phyloP scores from a whole-genome alignment of 139 green algal genomes.

The Chlamydomonas asymmetrica region DNA sequence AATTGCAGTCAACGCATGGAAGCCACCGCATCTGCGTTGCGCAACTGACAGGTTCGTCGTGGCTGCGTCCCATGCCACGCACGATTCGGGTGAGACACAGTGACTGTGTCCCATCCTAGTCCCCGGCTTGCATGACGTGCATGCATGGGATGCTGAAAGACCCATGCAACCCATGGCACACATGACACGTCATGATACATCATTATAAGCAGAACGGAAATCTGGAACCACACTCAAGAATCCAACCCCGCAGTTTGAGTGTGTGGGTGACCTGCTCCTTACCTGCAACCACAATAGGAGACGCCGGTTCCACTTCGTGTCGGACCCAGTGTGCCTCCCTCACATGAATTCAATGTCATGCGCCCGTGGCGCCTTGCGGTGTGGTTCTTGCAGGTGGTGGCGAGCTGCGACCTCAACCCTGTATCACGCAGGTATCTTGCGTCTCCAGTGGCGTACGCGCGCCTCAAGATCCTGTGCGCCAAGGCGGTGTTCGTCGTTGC shows the following conservation, averaged over 20 bases:
- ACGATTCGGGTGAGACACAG: background rate
- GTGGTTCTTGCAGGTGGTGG: conserved; percentile 17
- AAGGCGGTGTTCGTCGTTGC: conserved; percentile 13
- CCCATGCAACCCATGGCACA: no score
- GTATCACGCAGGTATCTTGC: conserved; percentile 14
- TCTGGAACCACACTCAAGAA: background rate
- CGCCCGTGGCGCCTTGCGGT: no score
- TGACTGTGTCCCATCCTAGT: background rate
- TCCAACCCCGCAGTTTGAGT: background rate
- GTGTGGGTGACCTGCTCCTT: background rate
- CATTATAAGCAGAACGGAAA: background rate
- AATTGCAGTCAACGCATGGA: background rate
- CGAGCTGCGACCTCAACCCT: conserved; percentile 30
- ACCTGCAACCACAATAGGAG: background rate
- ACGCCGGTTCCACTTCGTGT: background rate
- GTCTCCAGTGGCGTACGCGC: conserved; percentile 14
- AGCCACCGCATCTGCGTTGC: no score
- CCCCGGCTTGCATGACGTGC: background rate
- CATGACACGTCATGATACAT: no score
- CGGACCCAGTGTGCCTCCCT: background rate
- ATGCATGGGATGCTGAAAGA: background rate
- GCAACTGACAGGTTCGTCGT: no score
- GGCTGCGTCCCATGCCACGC: background rate
- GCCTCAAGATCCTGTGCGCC: conserved; percentile 9
- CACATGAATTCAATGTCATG: no score